Evolutionary conservation across 2,329 filamentous ascomycete species (phyloP), one percentile per base, ranked within the genome.

Genomic region (Ascochyta pisi): DNA sequence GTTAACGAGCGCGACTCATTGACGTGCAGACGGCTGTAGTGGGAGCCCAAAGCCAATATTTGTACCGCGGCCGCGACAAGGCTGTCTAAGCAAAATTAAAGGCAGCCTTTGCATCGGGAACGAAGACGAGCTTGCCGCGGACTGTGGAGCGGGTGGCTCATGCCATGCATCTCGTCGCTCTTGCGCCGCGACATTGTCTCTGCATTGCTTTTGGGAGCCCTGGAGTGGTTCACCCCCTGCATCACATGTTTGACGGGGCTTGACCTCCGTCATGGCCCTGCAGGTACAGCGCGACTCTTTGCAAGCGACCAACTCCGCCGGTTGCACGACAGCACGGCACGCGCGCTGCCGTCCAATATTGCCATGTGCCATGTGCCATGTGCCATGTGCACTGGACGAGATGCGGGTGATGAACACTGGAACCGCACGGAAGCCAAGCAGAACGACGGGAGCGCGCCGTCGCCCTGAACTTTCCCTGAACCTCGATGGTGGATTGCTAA

Each of bases 401-500:
- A 50, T 49, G 60, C 60, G 59, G 61, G 58, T 65, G 59, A 63
- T 60, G 64, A 54, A 58, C 60, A 59, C 47, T 62, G 58, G 55
- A 55, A 53, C 60, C 60, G 58, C 57, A 60, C 59, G 51, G 53
- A 42, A 56, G 61, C 62, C 53, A 60, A 57, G 49, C 29, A 54
- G 58, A 51, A 48, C 48, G 57, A 61, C 61, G 64, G 27, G 27
- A 29, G 64, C 63, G 47, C 66, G 63, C 65, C 68, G 69, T 50
- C 46, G 53, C 31, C 41, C 29, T 49, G 53, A 43, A 19, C 53
- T 63, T 63, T 55, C 57, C 59, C 65, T 64, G 58, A 55, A 65
- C 63, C 63, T 64, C 57, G 55, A 59, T 45, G 43, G 45, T 39
- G 53, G 46, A 54, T 46, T 50, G 42, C 50, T 41, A 55, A 44